Conservation (phyloP, 306 rosid genomes). For the Dalbergia cochinchinensis region DNA sequence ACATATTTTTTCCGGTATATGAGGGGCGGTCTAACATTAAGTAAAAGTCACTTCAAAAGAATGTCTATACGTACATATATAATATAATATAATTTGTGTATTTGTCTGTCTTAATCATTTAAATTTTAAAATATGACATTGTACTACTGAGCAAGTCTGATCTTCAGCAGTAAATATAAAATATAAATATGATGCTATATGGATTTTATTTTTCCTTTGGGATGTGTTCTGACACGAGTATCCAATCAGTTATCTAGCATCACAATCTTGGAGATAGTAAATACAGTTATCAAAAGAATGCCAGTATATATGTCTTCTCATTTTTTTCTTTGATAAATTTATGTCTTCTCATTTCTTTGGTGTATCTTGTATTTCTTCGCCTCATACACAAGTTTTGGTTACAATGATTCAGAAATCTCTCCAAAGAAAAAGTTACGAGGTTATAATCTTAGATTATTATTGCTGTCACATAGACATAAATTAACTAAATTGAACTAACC, state of each 20-base stretch:
- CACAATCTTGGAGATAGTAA: constrained; percentile 32
- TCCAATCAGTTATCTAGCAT: constrained; percentile 39
- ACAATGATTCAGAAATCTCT: neutral
- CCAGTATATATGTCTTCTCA: neutral
- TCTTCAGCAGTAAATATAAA: neutral
- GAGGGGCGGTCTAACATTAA: neutral
- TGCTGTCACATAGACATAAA: neutral
- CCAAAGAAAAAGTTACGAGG: neutral
- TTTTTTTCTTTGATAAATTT: too few species aligned
- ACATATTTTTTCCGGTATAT: too few species aligned
- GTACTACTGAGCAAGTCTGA: constrained; percentile 27
- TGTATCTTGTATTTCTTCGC: neutral
- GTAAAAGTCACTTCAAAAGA: constrained; percentile 18
- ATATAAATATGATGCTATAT: neutral
- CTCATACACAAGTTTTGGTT: constrained; percentile 1
- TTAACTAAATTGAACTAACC: neutral
- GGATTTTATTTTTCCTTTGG: constrained; percentile 14
- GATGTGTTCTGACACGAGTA: constrained; percentile 43
- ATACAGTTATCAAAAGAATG: constrained; percentile 23
- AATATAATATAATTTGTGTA: neutral
- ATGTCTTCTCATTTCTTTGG: too few species aligned
- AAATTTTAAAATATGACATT: neutral
- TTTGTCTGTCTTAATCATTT: too few species aligned
- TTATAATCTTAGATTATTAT: constrained; percentile 18
- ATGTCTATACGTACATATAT: neutral